These are phyloP conservation scores for Coix lacrymajobi DNA, from an alignment of 176 grass and related monocot species.

Conservation along the genomic window DNA sequence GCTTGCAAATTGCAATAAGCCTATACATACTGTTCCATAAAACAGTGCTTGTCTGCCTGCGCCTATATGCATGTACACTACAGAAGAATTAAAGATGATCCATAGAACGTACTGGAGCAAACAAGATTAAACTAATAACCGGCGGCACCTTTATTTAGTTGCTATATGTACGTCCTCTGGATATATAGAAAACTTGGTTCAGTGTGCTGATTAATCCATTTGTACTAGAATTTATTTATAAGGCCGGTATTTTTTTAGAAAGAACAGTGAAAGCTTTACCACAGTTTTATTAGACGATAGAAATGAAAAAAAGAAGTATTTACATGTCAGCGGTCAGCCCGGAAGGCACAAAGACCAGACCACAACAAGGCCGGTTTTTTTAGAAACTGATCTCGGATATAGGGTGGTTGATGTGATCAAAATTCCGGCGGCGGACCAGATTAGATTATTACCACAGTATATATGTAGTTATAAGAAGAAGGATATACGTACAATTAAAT, in stretches of 20 bases:
- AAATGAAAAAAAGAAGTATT: no score
- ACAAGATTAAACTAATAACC: background rate
- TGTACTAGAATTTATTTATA: background rate
- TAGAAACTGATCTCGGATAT: background rate
- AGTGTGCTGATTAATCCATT: background rate
- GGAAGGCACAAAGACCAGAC: no score
- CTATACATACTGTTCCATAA: background rate
- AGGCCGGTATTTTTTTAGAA: no score
- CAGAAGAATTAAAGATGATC: background rate
- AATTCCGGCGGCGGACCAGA: background rate
- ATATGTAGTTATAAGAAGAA: background rate
- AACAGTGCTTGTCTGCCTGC: background rate
- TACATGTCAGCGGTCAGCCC: no score
- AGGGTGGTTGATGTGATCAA: background rate
- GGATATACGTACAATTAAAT: background rate
- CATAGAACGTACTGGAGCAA: background rate
- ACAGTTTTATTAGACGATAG: no score
- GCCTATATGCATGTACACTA: no score
- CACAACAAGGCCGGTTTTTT: no score
- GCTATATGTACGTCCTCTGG: background rate
- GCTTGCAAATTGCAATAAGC: background rate
- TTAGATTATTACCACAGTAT: background rate
- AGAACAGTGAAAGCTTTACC: no score
- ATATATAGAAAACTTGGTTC: background rate
- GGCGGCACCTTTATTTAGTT: background rate